A percentile compares a stretch with the other conserved stretches of the same genome.
These are phyloP conservation scores for Populus deltoides DNA, from an alignment of 345 rosid genomes.

Conservation along the genomic window DNA sequence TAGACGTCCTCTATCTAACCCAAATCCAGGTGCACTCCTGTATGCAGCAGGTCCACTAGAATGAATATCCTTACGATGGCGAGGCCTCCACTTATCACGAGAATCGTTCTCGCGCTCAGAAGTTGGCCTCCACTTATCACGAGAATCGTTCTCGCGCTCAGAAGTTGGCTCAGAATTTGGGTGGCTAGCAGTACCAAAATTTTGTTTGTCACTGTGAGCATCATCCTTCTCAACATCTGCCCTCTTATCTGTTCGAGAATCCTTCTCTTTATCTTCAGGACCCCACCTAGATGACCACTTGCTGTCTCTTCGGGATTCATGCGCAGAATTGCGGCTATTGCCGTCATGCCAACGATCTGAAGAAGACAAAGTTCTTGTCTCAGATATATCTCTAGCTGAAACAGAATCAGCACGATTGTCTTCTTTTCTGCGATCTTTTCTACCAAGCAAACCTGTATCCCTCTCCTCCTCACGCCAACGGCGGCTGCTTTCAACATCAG, in stretches of 20 bases:
- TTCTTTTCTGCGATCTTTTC: slow-evolving; percentile 61
- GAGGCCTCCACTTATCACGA: slow-evolving; percentile 97
- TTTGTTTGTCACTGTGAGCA: slow-evolving; percentile 49
- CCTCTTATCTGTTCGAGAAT: slow-evolving; percentile 60
- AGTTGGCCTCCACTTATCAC: slow-evolving; percentile 95
- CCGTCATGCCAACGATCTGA: slow-evolving; percentile 72
- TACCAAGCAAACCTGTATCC: slow-evolving; percentile 66
- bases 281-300: slow-evolving; percentile 99
- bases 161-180: slow-evolving; percentile 20
- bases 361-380: slow-evolving; percentile 48
- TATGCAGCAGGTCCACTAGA: slow-evolving; percentile 11
- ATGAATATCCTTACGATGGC: slow-evolving; percentile 26
- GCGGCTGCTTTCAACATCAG: slow-evolving; percentile 51
- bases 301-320: slow-evolving; percentile 75
- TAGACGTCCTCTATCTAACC: slow-evolving; percentile 22
- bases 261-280: slow-evolving; percentile 90
- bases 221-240: slow-evolving; percentile 61
- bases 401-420: slow-evolving; percentile 50
- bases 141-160: slow-evolving; percentile 77
- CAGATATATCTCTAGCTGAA: slow-evolving; percentile 45
- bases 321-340: slow-evolving; percentile 53
- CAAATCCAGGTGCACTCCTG: slow-evolving; percentile 24
- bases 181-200: slow-evolving; percentile 13
- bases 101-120: slow-evolving; percentile 75
- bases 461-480: slow-evolving; percentile 88